phyloP scores from a whole-genome alignment of 2,329 filamentous ascomycete genomes.

The Fusarium clavum region DNA sequence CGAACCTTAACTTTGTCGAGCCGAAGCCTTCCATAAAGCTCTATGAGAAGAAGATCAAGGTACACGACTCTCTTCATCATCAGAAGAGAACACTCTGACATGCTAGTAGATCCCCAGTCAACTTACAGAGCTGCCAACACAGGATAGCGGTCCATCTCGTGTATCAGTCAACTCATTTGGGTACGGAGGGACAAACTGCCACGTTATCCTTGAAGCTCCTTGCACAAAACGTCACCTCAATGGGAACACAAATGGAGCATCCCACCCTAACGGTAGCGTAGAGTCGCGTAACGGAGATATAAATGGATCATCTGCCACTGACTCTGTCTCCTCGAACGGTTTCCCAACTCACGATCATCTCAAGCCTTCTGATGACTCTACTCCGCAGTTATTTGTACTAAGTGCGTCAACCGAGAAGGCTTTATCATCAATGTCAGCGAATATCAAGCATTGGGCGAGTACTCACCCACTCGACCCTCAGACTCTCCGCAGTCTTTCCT shows the following conservation, averaged over 20 bases:
- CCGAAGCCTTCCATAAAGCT: constrained; percentile 9
- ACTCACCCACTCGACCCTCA: background rate
- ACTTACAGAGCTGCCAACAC: background rate
- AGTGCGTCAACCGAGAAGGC: constrained; percentile 12
- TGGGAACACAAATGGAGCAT: background rate
- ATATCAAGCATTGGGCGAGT: background rate
- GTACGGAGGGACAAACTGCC: constrained; percentile 13
- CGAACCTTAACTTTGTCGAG: constrained; percentile 8
- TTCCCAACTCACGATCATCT: background rate
- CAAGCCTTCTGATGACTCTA: background rate
- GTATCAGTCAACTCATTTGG: constrained; percentile 15
- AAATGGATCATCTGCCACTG: background rate
- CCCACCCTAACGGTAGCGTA: accelerated
- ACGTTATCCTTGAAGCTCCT: constrained; percentile 2
- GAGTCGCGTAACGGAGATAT: background rate
- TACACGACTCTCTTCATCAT: background rate
- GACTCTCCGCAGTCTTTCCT: background rate
- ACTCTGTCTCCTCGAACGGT: background rate
- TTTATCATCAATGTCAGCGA: background rate
- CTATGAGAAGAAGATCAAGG: constrained; percentile 12
- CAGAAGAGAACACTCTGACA: background rate
- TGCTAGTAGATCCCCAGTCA: background rate
- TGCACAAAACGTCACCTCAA: background rate
- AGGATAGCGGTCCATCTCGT: background rate
- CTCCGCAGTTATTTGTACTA: background rate